Evolutionary conservation across 139 green algal genomes (phyloP), one percentile per base, ranked within the genome.

Genomic region (Coelastrella sp.): DNA sequence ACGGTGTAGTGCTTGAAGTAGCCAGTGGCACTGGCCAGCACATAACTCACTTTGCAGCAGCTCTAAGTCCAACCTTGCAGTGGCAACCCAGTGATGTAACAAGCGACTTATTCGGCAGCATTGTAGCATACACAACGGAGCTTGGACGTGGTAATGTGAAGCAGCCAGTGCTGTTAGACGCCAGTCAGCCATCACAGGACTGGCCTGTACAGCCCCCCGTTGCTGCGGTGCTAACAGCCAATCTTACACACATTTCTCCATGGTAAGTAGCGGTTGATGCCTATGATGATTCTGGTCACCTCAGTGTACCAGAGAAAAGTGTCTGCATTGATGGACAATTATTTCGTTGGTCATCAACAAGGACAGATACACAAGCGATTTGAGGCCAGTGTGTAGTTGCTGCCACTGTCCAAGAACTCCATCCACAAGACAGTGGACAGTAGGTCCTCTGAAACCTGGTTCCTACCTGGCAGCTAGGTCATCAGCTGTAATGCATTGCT

Each of bases 11-110:
- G 13, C 37, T 82, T 5, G 75, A 82, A 40, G 53, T 82, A 0
- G 75, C 75, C 9, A 57, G 34, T 5, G 75, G 75, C 53, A 82
- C 75, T 9, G 75, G 75, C 8, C 75, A 82, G 53, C 75, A 82
- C 75, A 53, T 71, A 37, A 40, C 75, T 34, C 75, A 82, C 53
- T 82, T 82, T 71, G 75, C 75, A 59, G 75, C 75, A 59, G 64
- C 45, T 8, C 34, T 59, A 43, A 81, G 74, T 41, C 25, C 1
- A 23, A n/a, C 15, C 57, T 23, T 60, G 38, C 59, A 43, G 4
- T 84, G 77, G 77, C 77, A 74, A n/a, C 77, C 77, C 0, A 73
- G n/a, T 7, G 77, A 84, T 30, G 77, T 74, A 4, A 84, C 77
- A 40, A n/a, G 21, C 9, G 59, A 84, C 5, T 25, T 69, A 23